Base-by-base conservation (phyloP, 441 rosid genomes). In the Pelargonium exstipulatum region DNA sequence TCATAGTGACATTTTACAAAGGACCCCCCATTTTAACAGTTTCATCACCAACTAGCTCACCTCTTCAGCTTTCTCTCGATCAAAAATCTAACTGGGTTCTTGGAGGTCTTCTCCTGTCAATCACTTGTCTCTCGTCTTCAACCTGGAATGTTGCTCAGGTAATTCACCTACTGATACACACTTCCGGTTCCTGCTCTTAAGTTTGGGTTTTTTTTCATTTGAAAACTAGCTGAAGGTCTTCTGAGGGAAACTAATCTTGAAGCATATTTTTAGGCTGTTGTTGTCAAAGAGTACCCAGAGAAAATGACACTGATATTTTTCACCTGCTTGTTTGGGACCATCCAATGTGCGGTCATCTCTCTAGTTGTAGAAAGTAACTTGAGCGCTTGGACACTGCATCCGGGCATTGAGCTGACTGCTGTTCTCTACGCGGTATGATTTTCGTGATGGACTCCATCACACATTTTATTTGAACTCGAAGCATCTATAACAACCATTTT, bases 81-180 rank as follows among this genome's bases (percentile, higher is more conserved):
- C 55, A 71, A 49, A 62, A 73, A 42, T 72, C 78, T 2, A 71
- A 69, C 5, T 86, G 90, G 87, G 40, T 80, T 3, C 6, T 82
- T 1, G 90, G 85, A 64, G 86, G 90, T 43, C 66, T 84, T 64
- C 80, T 83, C 60, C 65, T 86, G 67, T 2, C 65, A 18, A 26
- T 77, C 32, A 74, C 61, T 24, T 55, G 58, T 6, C 46, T 86
- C 42, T 37, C 40, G 16, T 53, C 81, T 64, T 82, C 86, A 58
- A n/a, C 62, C 3, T 83, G 90, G 87, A 77, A 62, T 58, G 69
- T 83, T 71, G 29, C 62, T 45, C 86, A 80, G 90, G 90, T 86
- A 72, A 45, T 61, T 32, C 3, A 1, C 24, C 0, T 51, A 14
- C 37, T 32, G 37, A 32, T 32, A 5, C 37, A 32, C 51, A 45